phyloP scores from a whole-genome alignment of 2,329 filamentous ascomycete species.

The Penicillium sp. region DNA sequence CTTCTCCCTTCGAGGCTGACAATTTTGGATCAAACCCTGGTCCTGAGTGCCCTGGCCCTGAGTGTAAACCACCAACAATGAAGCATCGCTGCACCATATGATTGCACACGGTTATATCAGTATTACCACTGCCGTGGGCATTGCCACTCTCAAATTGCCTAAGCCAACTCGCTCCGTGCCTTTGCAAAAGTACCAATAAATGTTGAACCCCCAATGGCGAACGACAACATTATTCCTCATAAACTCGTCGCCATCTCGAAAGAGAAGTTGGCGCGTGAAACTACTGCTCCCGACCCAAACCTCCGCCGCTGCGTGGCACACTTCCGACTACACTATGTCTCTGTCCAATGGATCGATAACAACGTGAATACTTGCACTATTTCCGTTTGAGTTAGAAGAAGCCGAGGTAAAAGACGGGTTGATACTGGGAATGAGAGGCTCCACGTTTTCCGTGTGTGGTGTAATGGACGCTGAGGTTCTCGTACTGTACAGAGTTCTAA shows the following conservation, averaged over 20 bases:
- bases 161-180: constrained; percentile 25
- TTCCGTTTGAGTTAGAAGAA: constrained; percentile 36
- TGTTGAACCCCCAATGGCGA: constrained; percentile 37
- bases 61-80: no score
- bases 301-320: constrained; percentile 37
- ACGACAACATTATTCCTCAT: constrained; percentile 35
- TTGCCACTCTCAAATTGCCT: constrained; percentile 18
- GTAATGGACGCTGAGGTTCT: no score
- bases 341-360: constrained; percentile 35
- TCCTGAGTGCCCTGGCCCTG: no score
- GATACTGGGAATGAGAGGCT: no score
- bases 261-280: constrained; percentile 36
- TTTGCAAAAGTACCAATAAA: constrained; percentile 28
- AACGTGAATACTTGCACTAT: constrained; percentile 37
- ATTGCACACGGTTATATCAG: neutral
- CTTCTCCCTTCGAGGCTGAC: no score
- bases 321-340: constrained; percentile 34
- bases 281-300: constrained; percentile 34
- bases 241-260: constrained; percentile 37
- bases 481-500: no score
- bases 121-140: constrained; percentile 28
- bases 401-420: constrained; percentile 32
- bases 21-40: no score
- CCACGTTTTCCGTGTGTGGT: no score
- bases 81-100: no score